Conservation (phyloP, 106 monocot species). For the Gastrodia elata region DNA sequence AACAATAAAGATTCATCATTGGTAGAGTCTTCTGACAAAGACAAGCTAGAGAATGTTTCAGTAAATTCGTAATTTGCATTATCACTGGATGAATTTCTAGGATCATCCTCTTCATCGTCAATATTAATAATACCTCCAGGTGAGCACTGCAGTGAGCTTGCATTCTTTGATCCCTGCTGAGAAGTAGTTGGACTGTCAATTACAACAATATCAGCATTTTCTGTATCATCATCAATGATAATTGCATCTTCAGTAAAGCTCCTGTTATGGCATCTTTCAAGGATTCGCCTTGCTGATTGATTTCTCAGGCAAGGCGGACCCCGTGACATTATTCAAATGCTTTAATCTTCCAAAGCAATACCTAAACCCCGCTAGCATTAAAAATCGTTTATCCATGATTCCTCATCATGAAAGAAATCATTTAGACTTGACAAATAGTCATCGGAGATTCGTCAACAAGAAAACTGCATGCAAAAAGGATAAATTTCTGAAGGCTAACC, state of each 20-base stretch:
- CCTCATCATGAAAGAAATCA: background rate
- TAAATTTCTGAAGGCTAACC: background rate
- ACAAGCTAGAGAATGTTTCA: conserved; percentile 6
- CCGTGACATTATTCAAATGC: conserved; percentile 36
- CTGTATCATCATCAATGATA: conserved; percentile 47
- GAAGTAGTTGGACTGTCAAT: conserved; percentile 30
- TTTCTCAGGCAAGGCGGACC: conserved; percentile 35
- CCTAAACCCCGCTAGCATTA: background rate
- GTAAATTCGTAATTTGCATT: conserved; percentile 4
- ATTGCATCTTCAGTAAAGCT: conserved; percentile 20
- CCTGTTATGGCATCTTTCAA: conserved; percentile 40
- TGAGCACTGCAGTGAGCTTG: conserved; percentile 6
- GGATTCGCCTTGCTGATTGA: conserved; percentile 18
- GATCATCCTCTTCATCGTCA: conserved; percentile 59
- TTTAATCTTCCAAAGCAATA: background rate
- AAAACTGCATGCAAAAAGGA: background rate
- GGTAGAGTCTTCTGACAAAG: conserved; percentile 13
- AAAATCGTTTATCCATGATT: background rate
- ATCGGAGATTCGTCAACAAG: background rate
- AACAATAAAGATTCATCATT: conserved; percentile 20
- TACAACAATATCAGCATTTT: conserved; percentile 27
- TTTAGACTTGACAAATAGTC: background rate
- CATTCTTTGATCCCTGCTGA: conserved; percentile 16
- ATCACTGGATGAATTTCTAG: conserved; percentile 9
- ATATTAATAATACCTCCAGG: conserved; percentile 48